phyloP scores from a whole-genome alignment of 2,329 filamentous ascomycete genomes.

The Epichloe uncinata region DNA sequence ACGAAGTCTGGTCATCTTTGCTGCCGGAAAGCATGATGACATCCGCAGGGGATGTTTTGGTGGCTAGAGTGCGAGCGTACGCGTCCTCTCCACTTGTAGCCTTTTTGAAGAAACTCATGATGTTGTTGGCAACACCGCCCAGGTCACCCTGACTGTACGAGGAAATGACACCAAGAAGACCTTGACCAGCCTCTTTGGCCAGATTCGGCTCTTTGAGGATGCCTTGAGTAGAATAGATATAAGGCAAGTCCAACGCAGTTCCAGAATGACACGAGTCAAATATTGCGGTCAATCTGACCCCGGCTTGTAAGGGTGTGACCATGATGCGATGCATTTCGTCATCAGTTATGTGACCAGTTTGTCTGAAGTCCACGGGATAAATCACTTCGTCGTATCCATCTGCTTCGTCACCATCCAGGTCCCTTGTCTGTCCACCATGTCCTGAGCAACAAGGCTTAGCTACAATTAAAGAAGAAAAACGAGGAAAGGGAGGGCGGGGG shows the following conservation, averaged over 20 bases:
- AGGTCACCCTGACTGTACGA: constrained; percentile 60
- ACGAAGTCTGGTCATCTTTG: constrained; percentile 93
- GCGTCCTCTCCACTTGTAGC: constrained; percentile 70
- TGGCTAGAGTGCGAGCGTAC: constrained; percentile 65
- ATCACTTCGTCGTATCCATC: constrained; percentile 77
- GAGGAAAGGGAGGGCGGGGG: not conserved
- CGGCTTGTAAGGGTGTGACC: constrained; percentile 40
- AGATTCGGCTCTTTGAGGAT: constrained; percentile 56
- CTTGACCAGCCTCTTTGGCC: constrained; percentile 53
- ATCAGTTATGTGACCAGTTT: constrained; percentile 69
- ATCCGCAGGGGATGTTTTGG: constrained; percentile 89
- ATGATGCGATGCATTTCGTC: constrained; percentile 73
- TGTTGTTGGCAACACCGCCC: constrained; percentile 64
- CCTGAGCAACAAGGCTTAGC: constrained; percentile 26
- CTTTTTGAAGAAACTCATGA: constrained; percentile 80
- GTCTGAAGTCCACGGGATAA: constrained; percentile 69
- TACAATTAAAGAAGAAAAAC: not conserved
- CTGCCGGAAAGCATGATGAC: constrained; percentile 97
- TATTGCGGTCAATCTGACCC: constrained; percentile 47
- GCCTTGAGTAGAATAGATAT: constrained; percentile 56
- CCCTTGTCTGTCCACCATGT: constrained; percentile 70
- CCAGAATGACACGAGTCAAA: constrained; percentile 57
- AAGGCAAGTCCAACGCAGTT: constrained; percentile 52
- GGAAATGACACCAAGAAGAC: constrained; percentile 45
- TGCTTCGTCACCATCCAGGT: constrained; percentile 66